Evolutionary conservation across 1,284 basidiomycete species (phyloP).

Genomic region (Inonotus obliquus): DNA sequence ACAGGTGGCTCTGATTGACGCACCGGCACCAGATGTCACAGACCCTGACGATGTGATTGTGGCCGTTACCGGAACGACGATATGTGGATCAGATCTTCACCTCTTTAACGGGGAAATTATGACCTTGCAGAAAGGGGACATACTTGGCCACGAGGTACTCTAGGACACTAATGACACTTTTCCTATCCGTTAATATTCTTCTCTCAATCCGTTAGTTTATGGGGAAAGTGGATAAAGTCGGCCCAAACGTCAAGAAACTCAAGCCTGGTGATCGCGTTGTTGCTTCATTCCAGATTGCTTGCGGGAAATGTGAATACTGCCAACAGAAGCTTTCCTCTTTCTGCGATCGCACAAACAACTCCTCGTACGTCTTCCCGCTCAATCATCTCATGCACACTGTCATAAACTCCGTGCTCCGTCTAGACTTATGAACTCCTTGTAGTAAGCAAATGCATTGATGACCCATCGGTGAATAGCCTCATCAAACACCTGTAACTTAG

Average conservation of each 20-base stretch:
- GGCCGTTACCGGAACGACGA: slow-evolving; percentile 65
- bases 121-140: slow-evolving; percentile 60
- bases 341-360: slow-evolving; percentile 70
- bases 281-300: slow-evolving; percentile 74
- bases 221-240: slow-evolving; percentile 64
- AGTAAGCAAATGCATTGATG: slow-evolving; percentile 37
- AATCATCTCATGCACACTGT: too few species aligned
- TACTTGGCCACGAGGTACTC: slow-evolving; percentile 65
- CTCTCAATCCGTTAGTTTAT: slow-evolving; percentile 44
- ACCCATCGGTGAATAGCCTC: neutral
- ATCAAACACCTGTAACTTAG: neutral
- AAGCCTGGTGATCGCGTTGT: slow-evolving; percentile 66
- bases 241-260: slow-evolving; percentile 56
- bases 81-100: slow-evolving; percentile 69
- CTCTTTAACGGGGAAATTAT: slow-evolving; percentile 63
- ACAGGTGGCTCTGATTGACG: slow-evolving; percentile 39
- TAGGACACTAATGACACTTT: neutral
- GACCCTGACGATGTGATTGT: slow-evolving; percentile 64
- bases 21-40: slow-evolving; percentile 62
- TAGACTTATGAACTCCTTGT: slow-evolving; percentile 59
- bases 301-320: slow-evolving; percentile 72
- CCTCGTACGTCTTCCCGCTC: slow-evolving; percentile 35
- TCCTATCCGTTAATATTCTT: neutral
- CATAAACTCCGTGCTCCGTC: neutral
- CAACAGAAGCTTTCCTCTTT: slow-evolving; percentile 67